phyloP scores from a whole-genome alignment of 1,284 basidiomycete genomes.

The Gomphus bonarii region DNA sequence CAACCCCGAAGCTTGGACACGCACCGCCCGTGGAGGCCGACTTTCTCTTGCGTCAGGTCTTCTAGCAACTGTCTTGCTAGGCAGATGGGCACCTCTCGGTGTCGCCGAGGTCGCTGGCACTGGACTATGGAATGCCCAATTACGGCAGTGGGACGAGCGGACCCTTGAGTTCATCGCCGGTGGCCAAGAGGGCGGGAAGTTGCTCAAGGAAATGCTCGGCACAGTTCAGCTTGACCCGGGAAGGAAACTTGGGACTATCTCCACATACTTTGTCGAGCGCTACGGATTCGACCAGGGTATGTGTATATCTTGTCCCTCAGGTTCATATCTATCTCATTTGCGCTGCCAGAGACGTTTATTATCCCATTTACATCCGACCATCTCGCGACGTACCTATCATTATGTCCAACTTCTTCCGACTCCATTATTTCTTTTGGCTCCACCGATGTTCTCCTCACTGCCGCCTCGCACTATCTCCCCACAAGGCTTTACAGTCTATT shows the following conservation, averaged over 20 bases:
- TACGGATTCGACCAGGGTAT: constrained; percentile 70
- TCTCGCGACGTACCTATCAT: constrained; percentile 63
- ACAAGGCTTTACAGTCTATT: constrained; percentile 59
- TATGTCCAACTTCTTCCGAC: constrained; percentile 59
- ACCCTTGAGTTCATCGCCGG: constrained; percentile 70
- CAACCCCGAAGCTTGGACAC: constrained; percentile 62
- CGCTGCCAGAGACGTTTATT: constrained; percentile 50
- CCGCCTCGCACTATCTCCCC: constrained; percentile 60
- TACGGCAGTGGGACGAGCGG: constrained; percentile 59
- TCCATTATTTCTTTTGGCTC: constrained; percentile 68
- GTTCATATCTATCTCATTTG: background rate
- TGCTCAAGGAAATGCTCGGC: constrained; percentile 64
- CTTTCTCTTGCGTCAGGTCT: constrained; percentile 66
- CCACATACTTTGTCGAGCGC: constrained; percentile 65
- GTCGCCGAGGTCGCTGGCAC: constrained; percentile 71
- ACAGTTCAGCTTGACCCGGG: constrained; percentile 53
- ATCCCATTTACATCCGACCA: constrained; percentile 67
- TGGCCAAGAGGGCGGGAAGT: constrained; percentile 54
- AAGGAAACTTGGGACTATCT: constrained; percentile 52
- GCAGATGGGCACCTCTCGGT: constrained; percentile 58
- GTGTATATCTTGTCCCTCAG: constrained; percentile 19
- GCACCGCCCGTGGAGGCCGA: constrained; percentile 39
- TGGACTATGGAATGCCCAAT: constrained; percentile 48
- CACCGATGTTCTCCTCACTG: constrained; percentile 64
- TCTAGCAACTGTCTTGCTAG: constrained; percentile 57